phyloP scores from a whole-genome alignment of 768 basidiomycete species.

The Tricholomella constricta region DNA sequence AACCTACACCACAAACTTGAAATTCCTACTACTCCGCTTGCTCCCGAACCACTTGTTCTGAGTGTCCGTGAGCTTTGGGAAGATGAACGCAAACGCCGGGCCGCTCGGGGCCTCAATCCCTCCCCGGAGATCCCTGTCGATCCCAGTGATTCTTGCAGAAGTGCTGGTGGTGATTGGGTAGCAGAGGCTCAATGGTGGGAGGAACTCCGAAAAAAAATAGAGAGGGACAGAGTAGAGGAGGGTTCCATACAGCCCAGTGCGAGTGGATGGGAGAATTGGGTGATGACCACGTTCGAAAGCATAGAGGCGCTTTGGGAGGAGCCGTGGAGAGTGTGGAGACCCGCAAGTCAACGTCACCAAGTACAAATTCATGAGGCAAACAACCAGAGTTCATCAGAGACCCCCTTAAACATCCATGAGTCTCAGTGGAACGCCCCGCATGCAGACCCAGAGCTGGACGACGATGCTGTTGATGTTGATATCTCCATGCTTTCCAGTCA shows the following conservation, averaged over 20 bases:
- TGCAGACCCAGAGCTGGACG: conserved; percentile 10
- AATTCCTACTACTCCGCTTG: conserved; percentile 55
- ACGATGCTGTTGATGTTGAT: conserved; percentile 48
- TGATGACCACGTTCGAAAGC: conserved; percentile 91
- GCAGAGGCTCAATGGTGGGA: conserved; percentile 78
- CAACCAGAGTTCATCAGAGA: not conserved
- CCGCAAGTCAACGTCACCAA: conserved; percentile 21
- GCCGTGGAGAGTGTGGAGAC: conserved; percentile 59
- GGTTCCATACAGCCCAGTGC: conserved; percentile 12
- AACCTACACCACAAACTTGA: conserved; percentile 66
- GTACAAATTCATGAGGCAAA: not conserved
- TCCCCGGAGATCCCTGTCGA: conserved; percentile 74
- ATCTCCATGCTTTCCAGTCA: conserved; percentile 51
- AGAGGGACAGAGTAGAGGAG: conserved; percentile 37
- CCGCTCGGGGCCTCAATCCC: conserved; percentile 65
- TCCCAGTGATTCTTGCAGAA: conserved; percentile 63
- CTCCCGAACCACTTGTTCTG: conserved; percentile 75
- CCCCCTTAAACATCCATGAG: not conserved
- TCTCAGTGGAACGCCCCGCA: conserved; percentile 5
- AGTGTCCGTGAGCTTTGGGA: conserved; percentile 96
- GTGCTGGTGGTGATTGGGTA: conserved; percentile 62
- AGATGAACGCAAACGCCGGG: conserved; percentile 82
- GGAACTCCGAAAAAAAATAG: conserved; percentile 64
- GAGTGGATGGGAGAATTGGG: conserved; percentile 66
- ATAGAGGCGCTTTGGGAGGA: conserved; percentile 84